These are phyloP conservation scores for Alternaria sp. DNA, from an alignment of 2,329 filamentous ascomycete species.

Conservation along the genomic window DNA sequence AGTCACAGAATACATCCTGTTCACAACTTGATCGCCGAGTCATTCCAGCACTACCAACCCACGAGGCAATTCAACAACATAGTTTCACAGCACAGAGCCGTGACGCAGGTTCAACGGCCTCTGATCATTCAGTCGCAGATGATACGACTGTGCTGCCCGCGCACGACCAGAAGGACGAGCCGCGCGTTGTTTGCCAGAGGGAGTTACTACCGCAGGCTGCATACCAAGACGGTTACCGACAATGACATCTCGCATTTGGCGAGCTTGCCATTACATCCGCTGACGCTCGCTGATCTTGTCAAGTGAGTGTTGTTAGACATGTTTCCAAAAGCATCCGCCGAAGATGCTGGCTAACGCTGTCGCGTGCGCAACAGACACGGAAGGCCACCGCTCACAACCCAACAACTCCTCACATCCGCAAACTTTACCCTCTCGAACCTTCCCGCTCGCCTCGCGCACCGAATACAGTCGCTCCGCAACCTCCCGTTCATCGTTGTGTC, in stretches of 20 bases:
- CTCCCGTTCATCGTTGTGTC: slow-evolving; percentile 97
- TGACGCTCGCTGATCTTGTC: slow-evolving; percentile 88
- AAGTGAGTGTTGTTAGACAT: slow-evolving; percentile 64
- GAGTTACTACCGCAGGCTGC: slow-evolving; percentile 34
- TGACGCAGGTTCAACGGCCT: slow-evolving; percentile 48
- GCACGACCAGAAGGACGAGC: slow-evolving; percentile 27
- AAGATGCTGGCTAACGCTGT: slow-evolving; percentile 20
- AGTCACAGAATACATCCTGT: neutral
- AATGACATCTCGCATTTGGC: slow-evolving; percentile 82
- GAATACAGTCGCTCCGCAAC: slow-evolving; percentile 90
- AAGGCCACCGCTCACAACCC: slow-evolving; percentile 80
- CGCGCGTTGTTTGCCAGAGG: slow-evolving; percentile 28
- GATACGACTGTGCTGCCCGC: slow-evolving; percentile 47
- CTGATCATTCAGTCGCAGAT: slow-evolving; percentile 50
- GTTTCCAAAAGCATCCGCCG: neutral
- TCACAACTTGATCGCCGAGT: neutral
- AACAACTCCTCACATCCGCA: slow-evolving; percentile 84
- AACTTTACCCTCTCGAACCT: slow-evolving; percentile 95
- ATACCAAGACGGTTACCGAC: slow-evolving; percentile 63
- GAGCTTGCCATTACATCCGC: slow-evolving; percentile 76
- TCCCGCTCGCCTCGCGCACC: slow-evolving; percentile 89
- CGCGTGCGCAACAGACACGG: slow-evolving; percentile 65
- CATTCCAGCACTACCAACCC: neutral
- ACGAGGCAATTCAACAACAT: neutral
- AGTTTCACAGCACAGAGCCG: slow-evolving; percentile 9